Evolutionary conservation across 805 yeast species (phyloP).

Genomic region (Spathaspora passalidarum): DNA sequence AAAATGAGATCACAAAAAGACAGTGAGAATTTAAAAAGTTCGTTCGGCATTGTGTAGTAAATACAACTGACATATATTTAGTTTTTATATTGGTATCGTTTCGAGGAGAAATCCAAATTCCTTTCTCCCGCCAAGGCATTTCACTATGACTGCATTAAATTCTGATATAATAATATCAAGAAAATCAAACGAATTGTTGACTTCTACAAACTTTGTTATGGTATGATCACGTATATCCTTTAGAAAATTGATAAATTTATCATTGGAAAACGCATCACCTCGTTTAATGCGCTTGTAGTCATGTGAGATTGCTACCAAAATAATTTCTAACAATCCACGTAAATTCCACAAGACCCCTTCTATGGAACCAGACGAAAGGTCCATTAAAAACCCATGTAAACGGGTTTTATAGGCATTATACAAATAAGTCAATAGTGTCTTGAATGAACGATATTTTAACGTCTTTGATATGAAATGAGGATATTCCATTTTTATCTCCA

Average conservation of each 20-base stretch:
- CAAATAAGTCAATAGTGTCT: neutral
- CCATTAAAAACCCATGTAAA: slow-evolving; percentile 1
- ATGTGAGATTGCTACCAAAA: neutral
- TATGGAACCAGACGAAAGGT: neutral
- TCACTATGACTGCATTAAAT: neutral
- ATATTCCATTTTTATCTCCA: slow-evolving; percentile 16
- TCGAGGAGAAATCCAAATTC: neutral
- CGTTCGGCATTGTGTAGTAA: slow-evolving; percentile 28
- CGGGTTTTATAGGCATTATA: neutral
- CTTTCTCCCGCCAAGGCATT: neutral
- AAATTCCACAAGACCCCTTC: neutral
- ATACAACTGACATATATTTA: neutral
- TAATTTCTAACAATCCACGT: neutral
- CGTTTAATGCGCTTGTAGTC: neutral
- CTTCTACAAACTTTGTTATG: neutral
- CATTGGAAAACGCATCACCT: neutral
- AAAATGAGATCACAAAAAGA: slow-evolving; percentile 64
- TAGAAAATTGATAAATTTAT: slow-evolving; percentile 4
- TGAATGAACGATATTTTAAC: slow-evolving; percentile 4
- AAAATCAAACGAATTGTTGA: neutral
- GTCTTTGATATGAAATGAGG: neutral
- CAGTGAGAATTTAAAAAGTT: slow-evolving; percentile 60
- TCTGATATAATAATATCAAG: neutral
- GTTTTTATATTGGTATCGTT: neutral
- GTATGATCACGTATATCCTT: neutral